Evolutionary conservation across 1,284 basidiomycete species (phyloP).

Genomic region (Pseudomicrostroma phylloplanum): DNA sequence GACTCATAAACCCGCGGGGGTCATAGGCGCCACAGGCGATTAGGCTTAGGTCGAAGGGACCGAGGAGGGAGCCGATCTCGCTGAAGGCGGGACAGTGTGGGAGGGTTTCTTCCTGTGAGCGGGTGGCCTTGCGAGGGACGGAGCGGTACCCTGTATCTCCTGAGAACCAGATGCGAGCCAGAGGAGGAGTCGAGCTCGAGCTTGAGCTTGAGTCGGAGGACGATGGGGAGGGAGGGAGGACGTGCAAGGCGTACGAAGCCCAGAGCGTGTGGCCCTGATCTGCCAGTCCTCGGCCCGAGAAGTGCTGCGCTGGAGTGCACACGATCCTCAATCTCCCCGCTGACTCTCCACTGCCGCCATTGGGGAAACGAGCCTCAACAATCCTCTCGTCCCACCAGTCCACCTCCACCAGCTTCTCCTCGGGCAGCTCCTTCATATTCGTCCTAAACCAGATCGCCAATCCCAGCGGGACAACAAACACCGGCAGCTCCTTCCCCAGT

Average conservation of each 20-base stretch:
- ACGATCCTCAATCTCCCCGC: constrained; percentile 19
- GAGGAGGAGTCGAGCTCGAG: neutral
- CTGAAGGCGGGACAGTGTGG: constrained; percentile 35
- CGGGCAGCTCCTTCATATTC: constrained; percentile 21
- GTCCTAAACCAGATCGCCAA: constrained; percentile 27
- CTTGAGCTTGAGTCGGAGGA: too few relatives aligned
- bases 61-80: constrained; percentile 35
- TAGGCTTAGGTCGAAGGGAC: constrained; percentile 32
- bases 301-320: constrained; percentile 40
- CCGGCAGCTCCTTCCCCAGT: neutral
- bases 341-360: neutral
- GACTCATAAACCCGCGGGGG: constrained; percentile 16
- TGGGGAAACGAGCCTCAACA: constrained; percentile 5
- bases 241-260: constrained; percentile 15
- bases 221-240: neutral
- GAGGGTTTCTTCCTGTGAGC: constrained; percentile 22
- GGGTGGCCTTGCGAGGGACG: constrained; percentile 20
- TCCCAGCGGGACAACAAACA: constrained; percentile 37
- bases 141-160: constrained; percentile 29
- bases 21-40: constrained; percentile 42
- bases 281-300: constrained; percentile 18
- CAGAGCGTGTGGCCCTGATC: constrained; percentile 35
- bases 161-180: constrained; percentile 5
- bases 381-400: constrained; percentile 38
- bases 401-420: constrained; percentile 33